These are phyloP conservation scores for Tolypocladium nubicola DNA, from an alignment of 2,329 filamentous ascomycete species.

Conservation along the genomic window DNA sequence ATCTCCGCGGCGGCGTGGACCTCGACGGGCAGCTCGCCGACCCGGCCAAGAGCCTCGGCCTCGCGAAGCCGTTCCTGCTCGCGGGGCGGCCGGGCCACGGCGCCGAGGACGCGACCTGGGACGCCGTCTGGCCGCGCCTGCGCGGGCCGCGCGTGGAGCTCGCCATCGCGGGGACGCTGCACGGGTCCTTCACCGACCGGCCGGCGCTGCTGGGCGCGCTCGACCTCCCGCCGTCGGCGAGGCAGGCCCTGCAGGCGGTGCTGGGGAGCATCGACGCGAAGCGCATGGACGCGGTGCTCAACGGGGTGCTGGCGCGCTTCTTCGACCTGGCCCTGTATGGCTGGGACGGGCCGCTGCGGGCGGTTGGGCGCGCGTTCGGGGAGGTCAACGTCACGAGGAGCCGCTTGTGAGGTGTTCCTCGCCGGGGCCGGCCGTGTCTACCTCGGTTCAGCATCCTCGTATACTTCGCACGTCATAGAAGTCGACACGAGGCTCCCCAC, in stretches of 20 bases:
- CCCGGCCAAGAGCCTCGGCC: slow-evolving; percentile 4
- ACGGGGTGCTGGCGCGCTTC: slow-evolving; percentile 11
- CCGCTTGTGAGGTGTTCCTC: slow-evolving; percentile 4
- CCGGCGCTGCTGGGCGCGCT: slow-evolving; percentile 15
- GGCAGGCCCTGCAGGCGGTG: slow-evolving; percentile 2
- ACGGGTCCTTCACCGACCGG: slow-evolving; percentile 21
- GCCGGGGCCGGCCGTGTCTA: too few species aligned
- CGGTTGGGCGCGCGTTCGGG: slow-evolving; percentile 1
- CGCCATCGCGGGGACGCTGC: slow-evolving; percentile 12
- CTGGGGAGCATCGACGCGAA: slow-evolving; percentile 8
- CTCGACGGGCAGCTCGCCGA: slow-evolving; percentile 27
- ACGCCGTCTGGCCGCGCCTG: slow-evolving; percentile 15
- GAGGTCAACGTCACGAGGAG: slow-evolving; percentile 10
- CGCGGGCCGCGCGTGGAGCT: slow-evolving; percentile 14
- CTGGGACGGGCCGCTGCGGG: slow-evolving; percentile 1
- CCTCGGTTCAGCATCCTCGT: too few species aligned
- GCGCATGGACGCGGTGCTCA: slow-evolving; percentile 9
- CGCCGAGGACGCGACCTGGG: slow-evolving; percentile 20
- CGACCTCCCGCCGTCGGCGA: slow-evolving; percentile 6
- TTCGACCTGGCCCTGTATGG: slow-evolving; percentile 10
- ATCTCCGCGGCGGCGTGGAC: slow-evolving; percentile 27
- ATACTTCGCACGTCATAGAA: too few species aligned
- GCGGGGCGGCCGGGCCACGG: slow-evolving; percentile 18
- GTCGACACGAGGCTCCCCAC: too few species aligned
- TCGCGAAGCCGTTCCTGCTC: slow-evolving; percentile 14